phyloP scores from a whole-genome alignment of 352 stramenopile species.

The Ochromonadaceae sp. region DNA sequence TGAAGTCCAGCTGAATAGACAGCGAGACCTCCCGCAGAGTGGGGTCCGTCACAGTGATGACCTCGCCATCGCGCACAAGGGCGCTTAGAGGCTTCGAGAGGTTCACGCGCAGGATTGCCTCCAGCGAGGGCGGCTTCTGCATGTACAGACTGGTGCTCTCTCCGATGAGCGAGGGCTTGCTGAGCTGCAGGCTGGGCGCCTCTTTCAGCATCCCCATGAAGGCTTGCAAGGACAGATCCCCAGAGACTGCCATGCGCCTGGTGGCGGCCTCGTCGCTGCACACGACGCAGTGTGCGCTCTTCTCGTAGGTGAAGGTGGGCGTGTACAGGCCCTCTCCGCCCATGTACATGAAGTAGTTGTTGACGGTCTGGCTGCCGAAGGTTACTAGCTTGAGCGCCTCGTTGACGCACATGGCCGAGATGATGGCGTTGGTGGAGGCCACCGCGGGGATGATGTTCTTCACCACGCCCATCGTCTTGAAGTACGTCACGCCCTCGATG shows the following conservation, averaged over 20 bases:
- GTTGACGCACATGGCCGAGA: slow-evolving; percentile 85
- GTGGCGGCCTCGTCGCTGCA: slow-evolving; percentile 44
- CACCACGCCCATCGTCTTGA: slow-evolving; percentile 86
- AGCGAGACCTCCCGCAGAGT: background rate
- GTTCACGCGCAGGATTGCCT: slow-evolving; percentile 71
- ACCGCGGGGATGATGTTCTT: slow-evolving; percentile 97
- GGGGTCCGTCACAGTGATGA: slow-evolving; percentile 81
- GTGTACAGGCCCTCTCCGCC: slow-evolving; percentile 79
- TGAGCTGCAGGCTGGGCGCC: slow-evolving; percentile 40
- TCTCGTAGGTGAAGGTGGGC: slow-evolving; percentile 89
- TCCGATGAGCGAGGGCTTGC: slow-evolving; percentile 43
- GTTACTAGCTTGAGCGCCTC: slow-evolving; percentile 91
- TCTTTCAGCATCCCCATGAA: slow-evolving; percentile 42
- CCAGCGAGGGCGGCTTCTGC: slow-evolving; percentile 52
- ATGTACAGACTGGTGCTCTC: slow-evolving; percentile 48
- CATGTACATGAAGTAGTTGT: slow-evolving; percentile 99
- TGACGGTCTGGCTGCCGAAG: slow-evolving; percentile 84
- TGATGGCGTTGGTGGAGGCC: slow-evolving; percentile 86
- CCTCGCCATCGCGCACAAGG: slow-evolving; percentile 64
- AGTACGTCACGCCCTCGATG: slow-evolving; percentile 92
- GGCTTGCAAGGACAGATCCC: slow-evolving; percentile 38
- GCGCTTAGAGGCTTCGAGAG: slow-evolving; percentile 66
- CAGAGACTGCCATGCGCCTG: slow-evolving; percentile 29
- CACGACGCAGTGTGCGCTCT: slow-evolving; percentile 63
- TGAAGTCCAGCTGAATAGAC: background rate